Percentiles rank a stretch among this genome's conserved stretches.
These are phyloP conservation scores for Cladophialophora psammophila DNA, from an alignment of 2,329 filamentous ascomycete species.

Conservation along the genomic window DNA sequence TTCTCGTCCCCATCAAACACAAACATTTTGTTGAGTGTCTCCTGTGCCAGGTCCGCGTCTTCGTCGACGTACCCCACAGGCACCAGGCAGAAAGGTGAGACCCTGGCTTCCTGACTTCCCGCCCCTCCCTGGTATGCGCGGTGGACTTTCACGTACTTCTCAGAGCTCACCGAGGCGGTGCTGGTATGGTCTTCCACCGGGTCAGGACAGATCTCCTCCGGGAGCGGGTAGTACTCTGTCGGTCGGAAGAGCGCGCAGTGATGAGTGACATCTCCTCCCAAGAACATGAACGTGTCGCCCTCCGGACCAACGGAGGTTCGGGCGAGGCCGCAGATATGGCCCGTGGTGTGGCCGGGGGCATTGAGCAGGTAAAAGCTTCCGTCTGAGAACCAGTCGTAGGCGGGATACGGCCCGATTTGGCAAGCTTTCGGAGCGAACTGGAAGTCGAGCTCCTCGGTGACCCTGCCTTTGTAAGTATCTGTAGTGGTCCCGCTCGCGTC, in stretches of 20 bases:
- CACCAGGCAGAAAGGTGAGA: not conserved
- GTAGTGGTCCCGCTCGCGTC: conserved; percentile 49
- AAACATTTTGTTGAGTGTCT: not conserved
- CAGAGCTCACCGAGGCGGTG: too few species aligned
- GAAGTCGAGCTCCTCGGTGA: conserved; percentile 34
- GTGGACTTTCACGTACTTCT: too few species aligned
- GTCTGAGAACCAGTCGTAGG: conserved; percentile 57
- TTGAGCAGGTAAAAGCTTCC: conserved; percentile 17
- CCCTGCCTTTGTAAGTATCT: conserved; percentile 44
- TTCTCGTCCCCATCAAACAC: not conserved
- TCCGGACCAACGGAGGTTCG: conserved; percentile 27
- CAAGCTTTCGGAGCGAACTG: conserved; percentile 53
- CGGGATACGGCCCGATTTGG: conserved; percentile 41
- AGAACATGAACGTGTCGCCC: conserved; percentile 30
- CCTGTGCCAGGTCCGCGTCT: not conserved
- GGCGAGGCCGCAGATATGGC: conserved; percentile 39
- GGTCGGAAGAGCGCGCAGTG: conserved; percentile 42
- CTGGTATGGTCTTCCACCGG: not conserved
- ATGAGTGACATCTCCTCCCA: conserved; percentile 31
- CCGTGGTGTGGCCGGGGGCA: conserved; percentile 24
- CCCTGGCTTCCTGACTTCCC: not conserved
- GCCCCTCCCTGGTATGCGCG: not conserved
- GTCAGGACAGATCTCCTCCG: conserved; percentile 25
- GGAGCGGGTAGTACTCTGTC: conserved; percentile 41
- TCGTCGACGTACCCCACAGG: not conserved